Evolutionary conservation across 108 stramenopile species (phyloP).

Genomic region (Cyclotella distinguenda): DNA sequence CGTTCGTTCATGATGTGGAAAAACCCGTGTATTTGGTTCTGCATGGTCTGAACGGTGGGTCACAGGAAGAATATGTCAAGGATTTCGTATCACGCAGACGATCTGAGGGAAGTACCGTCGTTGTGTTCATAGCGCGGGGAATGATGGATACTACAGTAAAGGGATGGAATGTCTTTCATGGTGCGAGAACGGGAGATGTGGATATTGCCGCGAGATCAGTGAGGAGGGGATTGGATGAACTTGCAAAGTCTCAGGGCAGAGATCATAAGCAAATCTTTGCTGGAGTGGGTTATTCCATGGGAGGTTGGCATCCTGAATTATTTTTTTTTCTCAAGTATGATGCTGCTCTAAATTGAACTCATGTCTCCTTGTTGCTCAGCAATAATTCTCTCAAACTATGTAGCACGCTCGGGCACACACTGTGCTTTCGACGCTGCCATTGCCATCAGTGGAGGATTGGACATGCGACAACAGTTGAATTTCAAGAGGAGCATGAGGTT

Average conservation of each 20-base stretch:
- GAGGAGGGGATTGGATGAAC: slow-evolving; percentile 42
- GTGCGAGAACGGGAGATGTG: slow-evolving; percentile 83
- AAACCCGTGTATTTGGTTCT: slow-evolving; percentile 85
- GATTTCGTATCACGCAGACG: slow-evolving; percentile 70
- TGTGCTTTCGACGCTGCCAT: slow-evolving; percentile 76
- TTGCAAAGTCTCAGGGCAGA: slow-evolving; percentile 4
- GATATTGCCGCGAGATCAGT: slow-evolving; percentile 65
- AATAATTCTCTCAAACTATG: slow-evolving; percentile 86
- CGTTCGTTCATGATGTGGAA: slow-evolving; percentile 45
- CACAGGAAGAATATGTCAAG: slow-evolving; percentile 79
- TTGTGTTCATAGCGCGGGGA: slow-evolving; percentile 87
- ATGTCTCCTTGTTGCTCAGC: slow-evolving; percentile 20
- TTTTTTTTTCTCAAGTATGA: background rate
- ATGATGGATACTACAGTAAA: slow-evolving; percentile 79
- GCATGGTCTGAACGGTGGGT: slow-evolving; percentile 91
- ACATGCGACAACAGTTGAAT: slow-evolving; percentile 70
- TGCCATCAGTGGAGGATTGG: slow-evolving; percentile 78
- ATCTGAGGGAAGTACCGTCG: slow-evolving; percentile 60
- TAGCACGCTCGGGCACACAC: slow-evolving; percentile 66
- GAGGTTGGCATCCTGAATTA: slow-evolving; percentile 15
- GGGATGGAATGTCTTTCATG: slow-evolving; percentile 84
- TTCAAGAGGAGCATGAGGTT: slow-evolving; percentile 70
- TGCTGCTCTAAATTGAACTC: background rate
- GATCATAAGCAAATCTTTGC: slow-evolving; percentile 50
- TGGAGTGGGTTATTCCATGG: slow-evolving; percentile 85